These are phyloP conservation scores for Aspergillus tanneri DNA, from an alignment of 2,329 filamentous ascomycete genomes.

Conservation along the genomic window DNA sequence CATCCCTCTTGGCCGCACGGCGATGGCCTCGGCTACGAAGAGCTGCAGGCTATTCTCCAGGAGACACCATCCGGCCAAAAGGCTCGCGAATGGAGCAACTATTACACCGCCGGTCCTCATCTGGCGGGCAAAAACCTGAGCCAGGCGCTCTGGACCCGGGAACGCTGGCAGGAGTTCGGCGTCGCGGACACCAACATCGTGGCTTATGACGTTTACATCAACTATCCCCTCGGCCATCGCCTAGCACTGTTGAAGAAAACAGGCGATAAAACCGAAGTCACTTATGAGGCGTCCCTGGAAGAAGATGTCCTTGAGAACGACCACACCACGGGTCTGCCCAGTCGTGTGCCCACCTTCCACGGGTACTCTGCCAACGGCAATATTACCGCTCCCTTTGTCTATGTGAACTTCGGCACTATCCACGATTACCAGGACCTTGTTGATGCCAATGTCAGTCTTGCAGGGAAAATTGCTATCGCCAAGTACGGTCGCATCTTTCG, in stretches of 20 bases:
- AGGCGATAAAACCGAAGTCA: conserved; percentile 51
- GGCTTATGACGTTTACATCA: conserved; percentile 74
- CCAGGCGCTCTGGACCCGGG: conserved; percentile 72
- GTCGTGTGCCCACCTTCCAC: conserved; percentile 86
- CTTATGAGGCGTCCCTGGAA: conserved; percentile 76
- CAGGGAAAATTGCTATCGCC: conserved; percentile 82
- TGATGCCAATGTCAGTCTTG: conserved; percentile 69
- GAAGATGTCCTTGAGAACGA: conserved; percentile 86
- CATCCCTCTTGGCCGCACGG: conserved; percentile 43
- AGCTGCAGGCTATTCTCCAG: conserved; percentile 55
- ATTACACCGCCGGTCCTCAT: conserved; percentile 75
- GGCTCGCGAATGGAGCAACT: conserved; percentile 70
- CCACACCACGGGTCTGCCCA: conserved; percentile 67
- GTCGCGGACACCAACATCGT: conserved; percentile 58
- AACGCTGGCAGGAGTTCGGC: conserved; percentile 71
- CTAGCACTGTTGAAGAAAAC: conserved; percentile 62
- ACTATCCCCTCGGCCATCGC: conserved; percentile 71
- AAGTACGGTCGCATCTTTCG: conserved; percentile 87
- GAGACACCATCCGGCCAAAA: conserved; percentile 56
- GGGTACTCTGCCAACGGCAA: conserved; percentile 92
- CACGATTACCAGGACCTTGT: conserved; percentile 80
- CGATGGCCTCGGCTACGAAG: conserved; percentile 52
- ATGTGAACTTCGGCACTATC: conserved; percentile 87
- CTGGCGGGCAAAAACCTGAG: conserved; percentile 75
- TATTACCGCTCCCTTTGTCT: conserved; percentile 83